Evolutionary conservation across 257 asterid species (phyloP), one percentile per base, ranked within the genome.

Genomic region (Catharanthus roseus): DNA sequence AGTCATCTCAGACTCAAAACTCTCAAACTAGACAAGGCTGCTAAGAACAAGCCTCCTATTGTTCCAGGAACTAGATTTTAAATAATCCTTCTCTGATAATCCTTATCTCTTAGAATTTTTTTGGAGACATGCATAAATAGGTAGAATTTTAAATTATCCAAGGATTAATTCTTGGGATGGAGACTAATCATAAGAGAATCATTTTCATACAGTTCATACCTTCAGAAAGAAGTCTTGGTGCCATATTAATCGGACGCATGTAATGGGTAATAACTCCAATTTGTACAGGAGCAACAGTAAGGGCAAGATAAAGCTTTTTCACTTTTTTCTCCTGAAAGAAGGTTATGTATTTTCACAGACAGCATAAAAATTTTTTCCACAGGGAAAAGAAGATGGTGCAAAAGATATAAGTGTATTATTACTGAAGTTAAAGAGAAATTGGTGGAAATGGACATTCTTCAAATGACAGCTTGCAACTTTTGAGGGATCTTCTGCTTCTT

Each of bases 221-320:
- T 84, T 69, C 85, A 77, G 95, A 85, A 74, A 91, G 58, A 66
- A 93, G 87, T 60, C 93, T 92, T n/a, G 99, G 97, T 44, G 99
- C 95, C 70, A 81, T 86, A 78, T 91, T 93, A 65, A 83, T 72
- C 36, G 97, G 97, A 58, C 96, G 96, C 99, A 93, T 93, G 75
- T 87, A 93, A 85, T 93, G 99, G 38, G 95, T 78, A 67, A 93
- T 75, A 56, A 88, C 76, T 57, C 99, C 97, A 70, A 81, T 65
- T 71, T 97, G 75, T 68, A 91, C 82, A 19, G 96, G 96, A 81
- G 95, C 90, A 80, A 93, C 85, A 57, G 95, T 92, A 77, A 93
- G 96, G 41, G 96, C 99, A 60, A 91, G 91, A 83, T 93, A 91
- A 67, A 89, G 91, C 89, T 93, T 93, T 82, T 80, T 88, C 74